Evolutionary conservation across 352 stramenopile genomes (phyloP).

Genomic region (Peronospora farinosa): DNA sequence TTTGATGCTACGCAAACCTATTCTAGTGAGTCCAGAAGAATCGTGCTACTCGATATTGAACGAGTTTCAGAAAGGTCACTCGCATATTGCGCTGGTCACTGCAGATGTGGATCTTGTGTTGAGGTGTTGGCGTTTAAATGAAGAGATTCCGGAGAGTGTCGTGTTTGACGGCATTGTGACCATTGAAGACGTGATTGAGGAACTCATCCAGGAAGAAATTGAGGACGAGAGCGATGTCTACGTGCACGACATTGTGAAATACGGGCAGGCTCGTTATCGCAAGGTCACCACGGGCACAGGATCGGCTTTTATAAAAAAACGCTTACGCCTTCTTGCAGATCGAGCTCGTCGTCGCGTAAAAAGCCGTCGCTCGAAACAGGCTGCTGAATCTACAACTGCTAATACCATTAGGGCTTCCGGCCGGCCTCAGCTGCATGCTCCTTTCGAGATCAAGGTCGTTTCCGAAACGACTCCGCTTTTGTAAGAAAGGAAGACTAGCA

Average conservation of each 20-base stretch:
- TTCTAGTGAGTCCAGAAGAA: slow-evolving; percentile 72
- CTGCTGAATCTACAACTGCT: slow-evolving; percentile 13
- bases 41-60: slow-evolving; percentile 88
- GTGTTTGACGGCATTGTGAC: slow-evolving; percentile 88
- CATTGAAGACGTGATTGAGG: slow-evolving; percentile 91
- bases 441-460: slow-evolving; percentile 46
- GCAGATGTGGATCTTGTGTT: slow-evolving; percentile 43
- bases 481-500: neutral
- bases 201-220: slow-evolving; percentile 89
- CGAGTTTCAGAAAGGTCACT: slow-evolving; percentile 87
- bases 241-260: slow-evolving; percentile 56
- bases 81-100: slow-evolving; percentile 81
- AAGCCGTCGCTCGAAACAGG: slow-evolving; percentile 29
- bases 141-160: slow-evolving; percentile 40
- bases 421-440: slow-evolving; percentile 18
- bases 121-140: slow-evolving; percentile 43
- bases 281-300: slow-evolving; percentile 27
- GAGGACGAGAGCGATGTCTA: slow-evolving; percentile 86
- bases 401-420: slow-evolving; percentile 10
- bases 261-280: slow-evolving; percentile 38
- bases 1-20: slow-evolving; percentile 62
- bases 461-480: slow-evolving; percentile 46
- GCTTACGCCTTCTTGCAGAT: slow-evolving; percentile 33
- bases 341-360: slow-evolving; percentile 34
- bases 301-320: slow-evolving; percentile 38